Conservation (phyloP, 805 yeast genomes). For the Clavispora phyllophila region DNA sequence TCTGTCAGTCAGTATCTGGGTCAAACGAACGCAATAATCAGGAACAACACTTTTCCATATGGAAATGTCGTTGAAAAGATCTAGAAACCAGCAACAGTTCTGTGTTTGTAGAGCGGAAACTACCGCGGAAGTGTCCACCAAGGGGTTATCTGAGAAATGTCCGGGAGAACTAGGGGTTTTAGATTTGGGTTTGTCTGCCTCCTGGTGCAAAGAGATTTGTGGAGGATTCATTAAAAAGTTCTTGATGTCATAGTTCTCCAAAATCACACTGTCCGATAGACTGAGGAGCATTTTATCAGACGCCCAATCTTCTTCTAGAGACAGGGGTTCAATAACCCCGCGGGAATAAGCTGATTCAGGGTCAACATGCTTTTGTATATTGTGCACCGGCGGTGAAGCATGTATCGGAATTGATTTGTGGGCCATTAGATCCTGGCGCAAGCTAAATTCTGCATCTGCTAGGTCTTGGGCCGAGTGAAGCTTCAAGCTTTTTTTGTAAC, state of each 20-base stretch:
- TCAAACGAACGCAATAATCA: conserved; percentile 22
- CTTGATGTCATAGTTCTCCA: conserved; percentile 24
- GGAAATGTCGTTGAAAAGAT: conserved; percentile 33
- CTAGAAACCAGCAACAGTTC: conserved; percentile 35
- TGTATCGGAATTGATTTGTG: neutral
- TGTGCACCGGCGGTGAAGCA: neutral
- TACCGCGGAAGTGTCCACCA: neutral
- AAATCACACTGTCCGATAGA: conserved; percentile 8
- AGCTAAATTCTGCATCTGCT: conserved; percentile 23
- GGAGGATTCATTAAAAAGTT: conserved; percentile 19
- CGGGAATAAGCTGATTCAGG: neutral
- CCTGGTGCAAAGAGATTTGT: conserved; percentile 3
- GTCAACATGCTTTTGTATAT: neutral
- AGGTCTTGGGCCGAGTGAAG: conserved; percentile 29
- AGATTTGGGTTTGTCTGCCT: neutral
- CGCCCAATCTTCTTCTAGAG: neutral
- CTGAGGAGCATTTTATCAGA: neutral
- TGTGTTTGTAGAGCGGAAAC: conserved; percentile 16
- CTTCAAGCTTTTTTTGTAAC: conserved; percentile 28
- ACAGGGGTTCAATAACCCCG: neutral
- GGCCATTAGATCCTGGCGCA: neutral
- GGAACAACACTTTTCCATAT: conserved; percentile 37
- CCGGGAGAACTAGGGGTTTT: neutral
- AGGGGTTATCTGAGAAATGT: neutral
- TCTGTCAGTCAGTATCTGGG: conserved; percentile 6